Base-by-base conservation (phyloP, 2,329 filamentous ascomycete species). In the Aspergillus sp. region DNA sequence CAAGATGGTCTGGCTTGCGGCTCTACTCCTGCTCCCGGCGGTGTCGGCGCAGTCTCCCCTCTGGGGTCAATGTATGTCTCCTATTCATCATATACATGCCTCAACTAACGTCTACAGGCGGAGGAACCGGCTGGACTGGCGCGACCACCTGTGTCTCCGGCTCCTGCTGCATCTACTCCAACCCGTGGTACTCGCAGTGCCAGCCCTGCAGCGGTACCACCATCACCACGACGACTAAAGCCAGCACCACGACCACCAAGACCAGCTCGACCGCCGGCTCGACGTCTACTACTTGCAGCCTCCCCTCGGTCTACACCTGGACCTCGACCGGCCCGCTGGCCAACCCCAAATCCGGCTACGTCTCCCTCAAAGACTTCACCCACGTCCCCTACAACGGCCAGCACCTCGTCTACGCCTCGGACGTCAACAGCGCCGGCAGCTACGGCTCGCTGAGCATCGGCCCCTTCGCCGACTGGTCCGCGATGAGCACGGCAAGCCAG, bases 401-500 rank as follows among this genome's bases (percentile, higher is more conserved):
- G 19, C 40, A 42, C 40, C 16, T 42, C 11, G 40, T 42, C 16
- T 42, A 42, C 11, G 40, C 40, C 40, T 42, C 40, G 16, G n/a
- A 19, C 17, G 19, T 21, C 40, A 21, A 42, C 19, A 9, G 5
- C 40, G 16, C 40, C 16, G 40, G 40, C 19, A 42, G 19, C 40
- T 42, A 42, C 17, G 40, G 40, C 16, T 42, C 40, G 6, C 4
- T 42, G 40, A 42, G 19, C 19, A 19, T 42, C 40, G 40, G 40
- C 19, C 40, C 40, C 51, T 80, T 87, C 67, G 69, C 69, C 1
- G 73, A 82, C 71, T 85, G 77, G 75, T 67, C 71, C 14, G 71
- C 78, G 19, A 78, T 86, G 75, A 68, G 64, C 21, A 70, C 76
- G 0, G 81, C 77, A 0, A 69, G 63, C 55, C 84, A 87, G 69